Evolutionary conservation across 805 yeast species (phyloP), one percentile per base, ranked within the genome.

Genomic region (Candida nanaspora): DNA sequence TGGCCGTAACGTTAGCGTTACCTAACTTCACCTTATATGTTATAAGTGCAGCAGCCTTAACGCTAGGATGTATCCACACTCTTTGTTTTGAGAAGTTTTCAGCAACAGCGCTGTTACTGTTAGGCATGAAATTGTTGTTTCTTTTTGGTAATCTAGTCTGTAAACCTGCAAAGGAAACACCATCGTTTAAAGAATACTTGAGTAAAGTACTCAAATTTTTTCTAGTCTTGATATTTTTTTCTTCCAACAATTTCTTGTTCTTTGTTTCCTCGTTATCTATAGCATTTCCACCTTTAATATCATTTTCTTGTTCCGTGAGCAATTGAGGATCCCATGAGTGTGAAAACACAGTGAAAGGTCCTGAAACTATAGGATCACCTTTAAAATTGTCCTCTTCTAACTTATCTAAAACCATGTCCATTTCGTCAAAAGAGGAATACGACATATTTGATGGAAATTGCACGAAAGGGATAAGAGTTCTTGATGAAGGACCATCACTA

Each of bases 381-480:
- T 15, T n/a, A 21, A 19, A 19, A 16, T 30, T 13, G 18, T 25
- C 28, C 23, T 39, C 29, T n/a, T n/a, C 41, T 19, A 55, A 22
- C 19, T 28, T 21, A 15, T 65, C 66, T n/a, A 74, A 46, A 15
- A 54, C 63, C 0, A 47, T 46, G 43, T 65, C 70, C 42, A 76
- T 50, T 40, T 67, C 67, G 6, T 55, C 57, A 45, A 63, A 65
- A 13, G 69, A 68, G 9, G 56, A 47, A 46, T 69, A 74, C 6
- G 40, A 42, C 59, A 61, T 53, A 4, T 37, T 39, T 8, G 45
- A 41, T 0, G 75, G 69, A 45, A 68, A 74, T 37, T 47, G 49
- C 48, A 69, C 70, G 29, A 72, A 60, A 4, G 66, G 72, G 16
- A 76, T 60, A 28, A 61, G 65, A 23, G 79, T 56, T 45, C 80